Evolutionary conservation across 1,284 basidiomycete species (phyloP), one percentile per base, ranked within the genome.

Genomic region (Tilletiopsis washingtonensis): DNA sequence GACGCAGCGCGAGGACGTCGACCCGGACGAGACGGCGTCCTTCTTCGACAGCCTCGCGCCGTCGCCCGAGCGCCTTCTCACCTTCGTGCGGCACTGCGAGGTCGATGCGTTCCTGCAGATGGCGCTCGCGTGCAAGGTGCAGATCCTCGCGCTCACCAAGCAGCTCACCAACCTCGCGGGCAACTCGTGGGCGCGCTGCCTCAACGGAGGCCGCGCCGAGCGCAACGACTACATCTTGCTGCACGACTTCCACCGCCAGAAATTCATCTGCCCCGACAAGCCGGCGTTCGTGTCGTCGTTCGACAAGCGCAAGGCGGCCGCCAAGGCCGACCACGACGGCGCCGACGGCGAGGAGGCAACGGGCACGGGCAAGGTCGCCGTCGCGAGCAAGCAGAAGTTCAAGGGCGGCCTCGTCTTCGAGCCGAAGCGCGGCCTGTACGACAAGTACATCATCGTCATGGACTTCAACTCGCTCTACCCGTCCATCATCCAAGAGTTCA

Each of bases 391-490:
- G 58, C 84, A 84, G 57, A 98, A 96, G 76, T 99, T 91, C 78
- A 93, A 96, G 75, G 94, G 94, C 71, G 94, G 94, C 77, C 80
- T 97, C 43, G 94, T 99, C 14, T 93, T 99, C 59, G 90, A 96
- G 61, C 94, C 94, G 0, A 94, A 96, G 76, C 80, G 88, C 51
- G 91, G 91, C 4, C 77, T 99, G 44, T 98, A 89, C 88, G 94
- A 98, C 77, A 93, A 85, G 66, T 94, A 82, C 73, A 88, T 98
- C 73, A 80, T 99, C 24, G 93, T 99, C 73, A 98, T 99, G 94
- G 94, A 99, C 76, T 98, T 98, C 82, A 98, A 98, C 77, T 97
- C 91, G 63, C 80, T 98, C 54, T 98, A 99, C 74, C 94, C 94
- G 7, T 91, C 88, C 74, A 98, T 99, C 77, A 99, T 99, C 51